Base-by-base conservation (phyloP, 345 rosid genomes). In the Gossypium raimondii region DNA sequence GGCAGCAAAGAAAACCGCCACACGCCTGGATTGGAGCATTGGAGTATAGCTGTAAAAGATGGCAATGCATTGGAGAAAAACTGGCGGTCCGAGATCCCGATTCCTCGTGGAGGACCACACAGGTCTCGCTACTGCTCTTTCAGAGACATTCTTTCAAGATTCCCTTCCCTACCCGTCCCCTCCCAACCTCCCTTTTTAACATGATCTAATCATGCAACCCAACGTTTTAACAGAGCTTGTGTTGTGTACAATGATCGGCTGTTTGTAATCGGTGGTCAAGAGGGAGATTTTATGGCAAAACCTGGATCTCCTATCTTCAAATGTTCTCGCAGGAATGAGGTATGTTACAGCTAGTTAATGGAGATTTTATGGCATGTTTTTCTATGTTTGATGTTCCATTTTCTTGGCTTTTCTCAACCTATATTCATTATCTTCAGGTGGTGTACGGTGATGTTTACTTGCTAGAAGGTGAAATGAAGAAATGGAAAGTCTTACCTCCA, bases 81-180 rank as follows among this genome's bases (percentile, higher is more conserved):
- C 41, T 94, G 98, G 97, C 80, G 75, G 8, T 74, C 73, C 16
- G 94, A 92, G 82, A 74, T 86, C 18, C 93, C 88, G 2, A 89
- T 94, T 67, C 97, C 98, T 41, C 88, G 90, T 50, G 98, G 98
- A 61, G 97, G 98, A 73, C 98, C 97, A 2, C 97, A 94, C 81
- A 88, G 94, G 97, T 93, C 22, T 77, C 13, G n/a, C 18, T 2
- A 18, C 60, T 73, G 52, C 24, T 59, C 56, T n/a, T 55, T 38
- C 16, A 16, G 20, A 45, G 41, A 34, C 7, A 5, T 34, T 34
- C 41, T 34, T 34, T 34, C 41, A 5, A 5, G 41, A 34, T 34
- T 34, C 29, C 43, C 43, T 41, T 2, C 7, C 13, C 43, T 10
- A 1, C 7, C 13, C 27, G 27, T 1, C 7, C 59, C 57, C 57